Evolutionary conservation across 2,329 filamentous ascomycete genomes (phyloP).

Genomic region (Chrysosporium queenslandicum): DNA sequence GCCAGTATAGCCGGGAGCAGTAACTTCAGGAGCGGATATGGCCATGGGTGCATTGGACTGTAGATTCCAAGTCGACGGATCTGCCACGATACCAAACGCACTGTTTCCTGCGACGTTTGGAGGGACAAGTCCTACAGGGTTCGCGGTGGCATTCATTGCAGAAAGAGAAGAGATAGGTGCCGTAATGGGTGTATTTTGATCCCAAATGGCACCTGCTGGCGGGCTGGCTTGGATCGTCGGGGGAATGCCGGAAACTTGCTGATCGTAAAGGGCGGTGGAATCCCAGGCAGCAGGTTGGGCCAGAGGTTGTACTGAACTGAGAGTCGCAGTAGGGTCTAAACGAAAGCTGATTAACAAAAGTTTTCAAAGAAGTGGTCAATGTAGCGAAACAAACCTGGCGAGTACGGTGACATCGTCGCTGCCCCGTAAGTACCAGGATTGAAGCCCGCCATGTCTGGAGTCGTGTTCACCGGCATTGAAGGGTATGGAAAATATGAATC

Average conservation of each 20-base stretch:
- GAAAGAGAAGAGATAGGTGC: constrained; percentile 10
- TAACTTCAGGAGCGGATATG: constrained; percentile 4
- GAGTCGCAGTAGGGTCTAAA: constrained; percentile 25
- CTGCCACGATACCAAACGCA: constrained; percentile 2
- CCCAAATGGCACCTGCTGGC: constrained; percentile 5
- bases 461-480: constrained; percentile 28
- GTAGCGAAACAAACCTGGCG: constrained; percentile 26
- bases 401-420: constrained; percentile 28
- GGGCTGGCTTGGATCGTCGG: constrained; percentile 1
- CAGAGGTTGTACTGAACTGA: constrained; percentile 25
- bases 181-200: constrained; percentile 4
- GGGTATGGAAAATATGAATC: constrained; percentile 32
- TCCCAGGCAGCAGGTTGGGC: constrained; percentile 32
- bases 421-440: constrained; percentile 25
- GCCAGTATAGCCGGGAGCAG: background rate
- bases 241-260: constrained; percentile 24
- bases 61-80: constrained; percentile 6
- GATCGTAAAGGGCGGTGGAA: constrained; percentile 30
- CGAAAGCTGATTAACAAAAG: constrained; percentile 10
- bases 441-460: constrained; percentile 28
- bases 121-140: constrained; percentile 7
- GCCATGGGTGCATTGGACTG: constrained; percentile 2
- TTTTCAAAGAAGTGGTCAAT: background rate
- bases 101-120: constrained; percentile 5
- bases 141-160: constrained; percentile 2